phyloP scores from a whole-genome alignment of 2,329 filamentous ascomycete species.

The Macrophomina tecta region DNA sequence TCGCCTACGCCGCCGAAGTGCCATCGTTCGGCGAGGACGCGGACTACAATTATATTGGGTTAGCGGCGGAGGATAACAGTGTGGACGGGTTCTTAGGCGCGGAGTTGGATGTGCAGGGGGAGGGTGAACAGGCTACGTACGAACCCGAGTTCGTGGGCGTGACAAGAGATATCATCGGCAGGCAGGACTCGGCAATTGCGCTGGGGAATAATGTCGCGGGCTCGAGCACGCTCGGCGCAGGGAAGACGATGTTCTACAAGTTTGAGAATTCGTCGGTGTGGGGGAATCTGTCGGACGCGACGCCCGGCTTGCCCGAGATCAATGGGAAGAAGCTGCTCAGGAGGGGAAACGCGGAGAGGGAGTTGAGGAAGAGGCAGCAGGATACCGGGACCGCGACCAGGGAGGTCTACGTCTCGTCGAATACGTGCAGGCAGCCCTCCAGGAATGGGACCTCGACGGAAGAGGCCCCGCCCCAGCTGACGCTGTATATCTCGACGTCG shows the following conservation, averaged over 20 bases:
- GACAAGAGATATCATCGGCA: conserved; percentile 67
- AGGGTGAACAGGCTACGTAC: conserved; percentile 56
- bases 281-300: conserved; percentile 44
- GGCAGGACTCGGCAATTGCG: conserved; percentile 39
- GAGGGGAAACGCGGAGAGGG: background rate
- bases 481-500: conserved; percentile 76
- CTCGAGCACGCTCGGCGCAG: conserved; percentile 66
- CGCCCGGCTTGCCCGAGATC: conserved; percentile 42
- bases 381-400: conserved; percentile 37
- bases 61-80: conserved; percentile 63
- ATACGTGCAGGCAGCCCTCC: conserved; percentile 79
- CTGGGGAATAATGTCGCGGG: conserved; percentile 70
- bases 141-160: conserved; percentile 67
- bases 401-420: conserved; percentile 80
- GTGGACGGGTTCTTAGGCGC: conserved; percentile 46
- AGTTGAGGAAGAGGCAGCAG: conserved; percentile 28
- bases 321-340: conserved; percentile 27
- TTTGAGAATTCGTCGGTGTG: conserved; percentile 65
- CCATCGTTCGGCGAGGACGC: conserved; percentile 47
- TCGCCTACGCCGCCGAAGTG: conserved; percentile 66
- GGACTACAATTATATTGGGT: conserved; percentile 56
- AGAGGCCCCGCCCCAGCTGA: conserved; percentile 67
- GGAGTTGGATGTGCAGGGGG: conserved; percentile 51
- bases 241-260: conserved; percentile 67
- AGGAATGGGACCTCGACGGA: conserved; percentile 57